Base-by-base conservation (phyloP, 371 early-diverging fungal genomes). In the Mortierella sp. region DNA sequence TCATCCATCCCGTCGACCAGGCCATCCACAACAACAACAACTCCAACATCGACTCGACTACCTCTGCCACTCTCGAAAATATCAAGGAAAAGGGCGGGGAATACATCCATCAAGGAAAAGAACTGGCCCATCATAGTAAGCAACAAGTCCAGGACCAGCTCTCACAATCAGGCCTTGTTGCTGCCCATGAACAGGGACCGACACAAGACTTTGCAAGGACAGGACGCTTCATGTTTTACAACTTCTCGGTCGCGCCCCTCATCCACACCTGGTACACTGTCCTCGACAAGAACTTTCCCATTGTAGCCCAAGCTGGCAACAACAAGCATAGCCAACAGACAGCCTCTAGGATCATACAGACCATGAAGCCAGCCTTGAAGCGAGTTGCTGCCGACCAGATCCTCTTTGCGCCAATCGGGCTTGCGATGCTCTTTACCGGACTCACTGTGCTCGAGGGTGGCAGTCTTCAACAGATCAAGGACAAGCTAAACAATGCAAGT, bases 191-290 rank as follows among this genome's bases (percentile, higher is more conserved):
- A 16, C 61, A 34, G 24, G 40, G 14, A 8, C 43, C 53, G 9
- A 16, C 67, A 47, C 34, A 75, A 19, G 79, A 87, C 66, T 48
- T 61, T 19, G 19, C 68, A 22, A 72, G 88, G 34, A 64, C 78
- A 39, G 76, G 74, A n/a, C 89, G 92, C 16, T 94, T 95, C 84
- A 91, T 93, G 64, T 58, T 89, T 3, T 96, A 94, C 83, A 95
- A 94, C 68, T 89, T 93, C 41, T 79, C 91, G 43, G 90, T 94
- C 14, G 96, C 95, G 2, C 95, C 95, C 0, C 43, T 95, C 8
- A 89, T 93, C 53, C 91, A 93, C 64, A 88, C 85, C 53, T 96
- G 96, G 96, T 96, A 92, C 79, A 87, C 87, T 29, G 80, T 93
- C 66, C 83, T 96, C 29, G 93, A 94, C 74, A 86, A 84, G 45